Conservation (phyloP, 768 basidiomycete species). For the Leccinum uliginosum region DNA sequence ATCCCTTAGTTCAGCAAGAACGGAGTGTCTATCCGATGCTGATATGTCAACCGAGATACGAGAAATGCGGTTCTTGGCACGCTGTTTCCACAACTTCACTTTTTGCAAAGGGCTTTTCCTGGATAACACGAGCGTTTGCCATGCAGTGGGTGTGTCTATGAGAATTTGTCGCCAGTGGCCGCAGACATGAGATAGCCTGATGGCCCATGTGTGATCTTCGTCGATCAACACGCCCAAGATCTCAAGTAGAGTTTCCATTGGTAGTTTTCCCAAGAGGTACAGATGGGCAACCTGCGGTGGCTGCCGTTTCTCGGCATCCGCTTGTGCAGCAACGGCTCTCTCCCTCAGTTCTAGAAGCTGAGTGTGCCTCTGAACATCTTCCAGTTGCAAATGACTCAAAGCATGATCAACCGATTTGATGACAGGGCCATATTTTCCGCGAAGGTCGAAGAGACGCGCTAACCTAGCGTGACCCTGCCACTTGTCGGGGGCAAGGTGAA, state of each 20-base stretch:
- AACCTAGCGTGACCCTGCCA: conserved; percentile 79
- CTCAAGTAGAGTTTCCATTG: conserved; percentile 59
- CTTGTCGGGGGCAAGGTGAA: conserved; percentile 59
- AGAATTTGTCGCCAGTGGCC: conserved; percentile 58
- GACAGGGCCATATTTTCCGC: conserved; percentile 48
- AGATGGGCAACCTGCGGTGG: conserved; percentile 20
- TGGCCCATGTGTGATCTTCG: conserved; percentile 39
- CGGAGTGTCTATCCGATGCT: conserved; percentile 10
- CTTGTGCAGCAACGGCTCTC: conserved; percentile 29
- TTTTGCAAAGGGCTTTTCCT: conserved; percentile 46
- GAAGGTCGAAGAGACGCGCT: conserved; percentile 57
- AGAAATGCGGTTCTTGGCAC: conserved; percentile 46
- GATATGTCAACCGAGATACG: conserved; percentile 23
- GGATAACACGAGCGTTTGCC: conserved; percentile 57
- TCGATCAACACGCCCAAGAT: conserved; percentile 47
- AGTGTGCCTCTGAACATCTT: conserved; percentile 41
- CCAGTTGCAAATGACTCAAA: conserved; percentile 43
- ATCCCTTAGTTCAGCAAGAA: conserved; percentile 17
- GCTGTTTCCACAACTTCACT: conserved; percentile 52
- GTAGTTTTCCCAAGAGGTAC: conserved; percentile 58
- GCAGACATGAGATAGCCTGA: conserved; percentile 56
- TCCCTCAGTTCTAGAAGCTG: conserved; percentile 44
- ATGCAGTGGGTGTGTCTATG: conserved; percentile 48
- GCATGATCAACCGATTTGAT: conserved; percentile 59
- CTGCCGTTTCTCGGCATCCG: conserved; percentile 20